Percentiles rank a stretch among this genome's conserved stretches.
phyloP scores from a whole-genome alignment of 805 yeast species.

The Wickerhamiella vanderwaltii region DNA sequence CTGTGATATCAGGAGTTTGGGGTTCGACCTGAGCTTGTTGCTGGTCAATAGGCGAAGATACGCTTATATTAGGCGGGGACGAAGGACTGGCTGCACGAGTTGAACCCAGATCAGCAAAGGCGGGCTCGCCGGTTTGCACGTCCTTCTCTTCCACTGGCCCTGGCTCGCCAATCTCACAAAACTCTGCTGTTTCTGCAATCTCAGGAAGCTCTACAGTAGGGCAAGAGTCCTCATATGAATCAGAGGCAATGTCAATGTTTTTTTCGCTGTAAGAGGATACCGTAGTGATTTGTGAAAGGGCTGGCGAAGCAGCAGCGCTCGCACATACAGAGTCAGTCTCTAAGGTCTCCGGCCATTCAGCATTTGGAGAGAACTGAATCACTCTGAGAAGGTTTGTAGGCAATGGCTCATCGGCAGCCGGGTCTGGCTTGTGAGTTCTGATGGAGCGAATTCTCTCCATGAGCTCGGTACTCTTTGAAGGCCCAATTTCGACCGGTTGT shows the following conservation, averaged over 20 bases:
- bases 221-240: not conserved
- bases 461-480: slow-evolving; percentile 16
- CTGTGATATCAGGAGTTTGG: slow-evolving; percentile 16
- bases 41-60: not conserved
- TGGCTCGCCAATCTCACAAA: slow-evolving; percentile 2
- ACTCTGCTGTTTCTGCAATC: not conserved
- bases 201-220: not conserved
- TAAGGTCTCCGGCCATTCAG: slow-evolving; percentile 2
- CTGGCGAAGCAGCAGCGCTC: not conserved
- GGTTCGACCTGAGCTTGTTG: not conserved
- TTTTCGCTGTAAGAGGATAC: not conserved
- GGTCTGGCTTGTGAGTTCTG: slow-evolving; percentile 15
- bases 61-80: not conserved
- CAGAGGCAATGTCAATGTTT: not conserved
- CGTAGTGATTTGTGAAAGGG: not conserved
- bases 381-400: slow-evolving; percentile 19
- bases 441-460: slow-evolving; percentile 20
- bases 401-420: slow-evolving; percentile 14
- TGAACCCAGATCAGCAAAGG: not conserved
- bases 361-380: slow-evolving; percentile 20
- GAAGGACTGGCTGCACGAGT: not conserved
- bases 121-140: not conserved
- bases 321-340: not conserved
- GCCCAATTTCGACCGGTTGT: slow-evolving; percentile 11
- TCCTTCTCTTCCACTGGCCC: not conserved